Conservation (phyloP, 495 filamentous ascomycete genomes). For the Aspergillus funiculosus region DNA sequence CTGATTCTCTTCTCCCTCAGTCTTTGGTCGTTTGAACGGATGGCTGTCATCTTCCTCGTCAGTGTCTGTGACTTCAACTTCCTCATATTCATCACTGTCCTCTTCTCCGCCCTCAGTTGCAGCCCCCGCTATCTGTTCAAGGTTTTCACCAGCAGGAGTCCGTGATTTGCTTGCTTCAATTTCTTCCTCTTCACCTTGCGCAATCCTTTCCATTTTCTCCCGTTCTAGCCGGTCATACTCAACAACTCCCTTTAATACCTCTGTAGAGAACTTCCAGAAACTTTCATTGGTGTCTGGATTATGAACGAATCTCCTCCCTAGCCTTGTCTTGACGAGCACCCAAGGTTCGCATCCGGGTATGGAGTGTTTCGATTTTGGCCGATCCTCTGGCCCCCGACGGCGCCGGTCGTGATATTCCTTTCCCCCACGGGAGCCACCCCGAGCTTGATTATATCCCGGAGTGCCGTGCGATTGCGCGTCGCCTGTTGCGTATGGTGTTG, state of each 20-base stretch:
- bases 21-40: constrained; percentile 60
- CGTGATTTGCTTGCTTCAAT: constrained; percentile 14
- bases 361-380: constrained; percentile 69
- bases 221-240: constrained; percentile 58
- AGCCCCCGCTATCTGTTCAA: constrained; percentile 4
- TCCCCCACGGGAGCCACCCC: constrained; percentile 45
- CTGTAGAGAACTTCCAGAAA: constrained; percentile 85
- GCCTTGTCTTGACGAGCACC: constrained; percentile 86
- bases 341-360: constrained; percentile 85
- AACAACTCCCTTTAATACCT: constrained; percentile 73
- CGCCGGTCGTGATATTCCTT: constrained; percentile 48
- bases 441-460: constrained; percentile 24
- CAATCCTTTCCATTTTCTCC: constrained; percentile 43
- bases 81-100: constrained; percentile 72
- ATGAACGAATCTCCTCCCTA: constrained; percentile 81
- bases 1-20: constrained; percentile 48
- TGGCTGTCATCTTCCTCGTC: constrained; percentile 49
- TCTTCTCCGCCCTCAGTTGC: constrained; percentile 16
- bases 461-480: constrained; percentile 14
- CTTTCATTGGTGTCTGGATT: constrained; percentile 78
- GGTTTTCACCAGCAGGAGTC: constrained; percentile 4
- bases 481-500: constrained; percentile 34
- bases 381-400: constrained; percentile 60
- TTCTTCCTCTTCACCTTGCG: constrained; percentile 35
- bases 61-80: constrained; percentile 80